Conservation (phyloP, 352 stramenopile species). For the Phytophthora fragariaefolia region DNA sequence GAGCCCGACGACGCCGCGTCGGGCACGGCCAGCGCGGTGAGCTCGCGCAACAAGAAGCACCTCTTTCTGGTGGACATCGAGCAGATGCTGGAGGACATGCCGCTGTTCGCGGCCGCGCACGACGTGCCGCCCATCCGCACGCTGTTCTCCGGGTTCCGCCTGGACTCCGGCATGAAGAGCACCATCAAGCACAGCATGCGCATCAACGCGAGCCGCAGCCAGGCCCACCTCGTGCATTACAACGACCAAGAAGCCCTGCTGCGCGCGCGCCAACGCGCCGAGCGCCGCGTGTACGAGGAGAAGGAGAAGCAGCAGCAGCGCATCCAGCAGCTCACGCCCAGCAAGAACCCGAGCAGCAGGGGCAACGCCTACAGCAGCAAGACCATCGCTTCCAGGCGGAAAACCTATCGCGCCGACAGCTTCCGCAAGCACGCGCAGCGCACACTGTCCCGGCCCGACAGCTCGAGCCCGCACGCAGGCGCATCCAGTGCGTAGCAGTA, state of each 20-base stretch:
- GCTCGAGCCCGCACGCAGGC: conserved; percentile 25
- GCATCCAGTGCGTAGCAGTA: conserved; percentile 32
- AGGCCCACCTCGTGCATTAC: conserved; percentile 76
- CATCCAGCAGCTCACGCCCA: conserved; percentile 54
- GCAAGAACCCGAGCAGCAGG: conserved; percentile 36
- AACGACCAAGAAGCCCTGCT: conserved; percentile 62
- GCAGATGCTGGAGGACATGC: conserved; percentile 40
- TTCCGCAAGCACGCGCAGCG: conserved; percentile 49
- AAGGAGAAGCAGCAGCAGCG: conserved; percentile 69
- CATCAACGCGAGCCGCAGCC: conserved; percentile 73
- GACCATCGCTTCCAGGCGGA: conserved; percentile 46
- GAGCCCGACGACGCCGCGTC: conserved; percentile 33
- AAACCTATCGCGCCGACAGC: conserved; percentile 60
- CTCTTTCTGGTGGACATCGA: conserved; percentile 51
- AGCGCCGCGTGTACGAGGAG: conserved; percentile 73
- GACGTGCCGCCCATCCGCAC: conserved; percentile 55
- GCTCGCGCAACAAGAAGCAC: conserved; percentile 39
- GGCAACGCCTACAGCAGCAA: conserved; percentile 54
- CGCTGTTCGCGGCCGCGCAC: conserved; percentile 46
- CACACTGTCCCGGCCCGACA: conserved; percentile 34
- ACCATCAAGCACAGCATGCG: conserved; percentile 79
- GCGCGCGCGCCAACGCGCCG: conserved; percentile 58
- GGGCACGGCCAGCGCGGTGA: conserved; percentile 22
- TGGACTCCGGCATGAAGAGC: conserved; percentile 81
- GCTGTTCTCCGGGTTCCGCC: conserved; percentile 67